Evolutionary conservation across 2,329 filamentous ascomycete genomes (phyloP).

Genomic region (Endocalyx cinctus): DNA sequence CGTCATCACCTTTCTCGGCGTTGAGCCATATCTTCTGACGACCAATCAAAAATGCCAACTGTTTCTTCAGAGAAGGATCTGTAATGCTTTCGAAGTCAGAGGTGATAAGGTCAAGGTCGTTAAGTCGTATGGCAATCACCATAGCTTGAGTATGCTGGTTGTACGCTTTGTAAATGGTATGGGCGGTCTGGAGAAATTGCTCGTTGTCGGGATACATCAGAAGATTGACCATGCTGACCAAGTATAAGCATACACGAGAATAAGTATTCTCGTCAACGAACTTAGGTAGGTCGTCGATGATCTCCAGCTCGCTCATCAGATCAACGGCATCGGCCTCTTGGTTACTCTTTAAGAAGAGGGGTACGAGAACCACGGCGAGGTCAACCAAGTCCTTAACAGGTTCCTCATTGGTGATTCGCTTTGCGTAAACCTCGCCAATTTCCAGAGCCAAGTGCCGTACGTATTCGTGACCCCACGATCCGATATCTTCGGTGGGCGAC

Average conservation of each 20-base stretch:
- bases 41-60: constrained; percentile 88
- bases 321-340: constrained; percentile 98
- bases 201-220: constrained; percentile 98
- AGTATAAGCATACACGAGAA: constrained; percentile 88
- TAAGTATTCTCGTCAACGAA: constrained; percentile 95
- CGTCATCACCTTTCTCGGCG: constrained; percentile 57
- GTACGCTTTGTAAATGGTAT: constrained; percentile 90
- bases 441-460: constrained; percentile 92
- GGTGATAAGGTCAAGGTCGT: constrained; percentile 79
- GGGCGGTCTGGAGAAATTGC: constrained; percentile 86
- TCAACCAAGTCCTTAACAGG: constrained; percentile 79
- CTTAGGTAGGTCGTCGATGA: constrained; percentile 85
- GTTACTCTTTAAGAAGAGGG: constrained; percentile 94
- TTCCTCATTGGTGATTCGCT: constrained; percentile 80
- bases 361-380: constrained; percentile 78
- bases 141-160: constrained; percentile 92
- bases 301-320: constrained; percentile 93
- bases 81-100: constrained; percentile 74
- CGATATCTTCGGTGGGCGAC: constrained; percentile 85
- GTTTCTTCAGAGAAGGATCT: constrained; percentile 81
- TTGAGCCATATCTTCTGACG: constrained; percentile 86
- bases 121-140: constrained; percentile 86
- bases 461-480: constrained; percentile 98
- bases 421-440: constrained; percentile 90
- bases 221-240: constrained; percentile 98